Percentiles rank a stretch among this genome's conserved stretches.
Conservation (phyloP, 805 yeast species). For the Yarrowia keelungensis region DNA sequence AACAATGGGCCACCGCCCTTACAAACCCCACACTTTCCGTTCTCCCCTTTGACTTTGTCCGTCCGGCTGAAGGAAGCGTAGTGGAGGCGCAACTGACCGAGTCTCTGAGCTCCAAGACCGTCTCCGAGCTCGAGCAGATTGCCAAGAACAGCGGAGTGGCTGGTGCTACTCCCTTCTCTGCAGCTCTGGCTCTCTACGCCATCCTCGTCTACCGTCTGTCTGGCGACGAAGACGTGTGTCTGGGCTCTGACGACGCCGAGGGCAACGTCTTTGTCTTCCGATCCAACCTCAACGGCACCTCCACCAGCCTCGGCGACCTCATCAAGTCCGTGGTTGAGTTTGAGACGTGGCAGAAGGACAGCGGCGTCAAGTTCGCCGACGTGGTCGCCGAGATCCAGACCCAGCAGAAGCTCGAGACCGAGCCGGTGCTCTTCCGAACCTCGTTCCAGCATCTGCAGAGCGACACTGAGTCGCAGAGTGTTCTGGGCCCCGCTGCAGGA, state of each 20-base stretch:
- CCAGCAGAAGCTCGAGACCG: constrained; percentile 58
- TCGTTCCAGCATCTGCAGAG: constrained; percentile 41
- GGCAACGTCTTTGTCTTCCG: constrained; percentile 66
- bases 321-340: constrained; percentile 54
- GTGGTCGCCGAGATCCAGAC: constrained; percentile 61
- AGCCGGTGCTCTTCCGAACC: constrained; percentile 67
- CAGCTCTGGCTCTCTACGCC: constrained; percentile 70
- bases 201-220: constrained; percentile 78
- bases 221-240: constrained; percentile 93
- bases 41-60: constrained; percentile 84
- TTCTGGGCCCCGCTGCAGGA: constrained; percentile 40
- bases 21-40: constrained; percentile 85
- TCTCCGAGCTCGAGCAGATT: constrained; percentile 35
- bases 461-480: constrained; percentile 36
- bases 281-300: constrained; percentile 55
- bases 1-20: constrained; percentile 69
- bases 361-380: constrained; percentile 60
- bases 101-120: constrained; percentile 40
- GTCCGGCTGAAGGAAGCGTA: constrained; percentile 71
- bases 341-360: constrained; percentile 46
- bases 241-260: constrained; percentile 67
- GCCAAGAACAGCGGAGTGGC: constrained; percentile 42
- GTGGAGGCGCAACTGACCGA: constrained; percentile 62
- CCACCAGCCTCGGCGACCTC: constrained; percentile 58
- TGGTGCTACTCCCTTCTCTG: constrained; percentile 54